Base-by-base conservation (phyloP, 2,329 filamentous ascomycete genomes). In the Pseudogymnoascus sp. region DNA sequence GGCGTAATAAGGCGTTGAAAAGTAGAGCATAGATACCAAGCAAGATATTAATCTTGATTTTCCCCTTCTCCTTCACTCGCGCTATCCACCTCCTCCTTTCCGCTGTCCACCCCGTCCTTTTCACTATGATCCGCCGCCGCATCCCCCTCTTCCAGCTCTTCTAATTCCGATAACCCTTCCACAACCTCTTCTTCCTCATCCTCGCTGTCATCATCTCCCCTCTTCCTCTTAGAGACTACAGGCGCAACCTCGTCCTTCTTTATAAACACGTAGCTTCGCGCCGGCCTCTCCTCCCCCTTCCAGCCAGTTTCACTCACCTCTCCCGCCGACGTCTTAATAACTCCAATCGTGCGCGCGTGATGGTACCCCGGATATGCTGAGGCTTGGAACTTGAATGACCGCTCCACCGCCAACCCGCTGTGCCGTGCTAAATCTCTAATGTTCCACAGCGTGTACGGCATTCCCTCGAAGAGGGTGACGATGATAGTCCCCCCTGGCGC, bases 361-460 rank as follows among this genome's bases (percentile, higher is more conserved):
- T 75, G 79, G 73, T 95, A 95, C 0, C 87, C 87, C 0, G 87
- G 88, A 73, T 93, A 95, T 23, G 81, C 83, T 14, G 71, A 76
- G 4, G 84, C 80, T 66, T 84, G 80, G 72, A 95, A 95, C 64
- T 76, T 77, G 72, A 89, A 93, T 73, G 87, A 91, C 70, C 83
- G 78, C 69, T 86, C 80, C 37, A 92, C 87, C 70, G 84, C 82
- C 61, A 93, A 77, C 4, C 89, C 90, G 4, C 81, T 81, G 74
- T 96, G 91, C 5, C 93, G 83, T 1, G 85, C 95, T 29, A 99
- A 80, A 77, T 97, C 93, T 37, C 87, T 84, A 26, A 97, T 83
- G 77, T 97, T 97, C 95, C 95, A 99, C 0, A 97, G 82, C 1
- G 91, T 93, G 74, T 99, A 99, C 0, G 95, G 95, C 75, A 96